A percentile compares a stretch with the other conserved stretches of the same genome.
Conservation (phyloP, 805 yeast genomes). For the Sungouiella thailandica region DNA sequence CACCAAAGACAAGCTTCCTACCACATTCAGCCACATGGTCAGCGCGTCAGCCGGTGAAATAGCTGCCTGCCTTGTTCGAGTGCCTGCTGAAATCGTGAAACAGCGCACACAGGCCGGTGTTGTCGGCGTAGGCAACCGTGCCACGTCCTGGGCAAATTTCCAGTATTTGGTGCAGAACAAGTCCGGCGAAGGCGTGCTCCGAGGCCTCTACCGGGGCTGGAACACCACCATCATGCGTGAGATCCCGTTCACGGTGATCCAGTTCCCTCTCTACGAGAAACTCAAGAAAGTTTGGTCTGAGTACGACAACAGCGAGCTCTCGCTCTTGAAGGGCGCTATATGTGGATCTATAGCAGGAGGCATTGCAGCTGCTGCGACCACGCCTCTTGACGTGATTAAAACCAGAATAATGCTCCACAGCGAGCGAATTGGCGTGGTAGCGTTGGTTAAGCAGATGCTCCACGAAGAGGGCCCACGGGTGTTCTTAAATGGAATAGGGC, state of each 20-base stretch:
- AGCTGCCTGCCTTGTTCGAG: slow-evolving; percentile 90
- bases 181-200: slow-evolving; percentile 71
- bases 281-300: slow-evolving; percentile 59
- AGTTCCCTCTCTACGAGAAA: slow-evolving; percentile 88
- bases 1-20: slow-evolving; percentile 27
- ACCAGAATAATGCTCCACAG: slow-evolving; percentile 80
- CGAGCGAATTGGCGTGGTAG: slow-evolving; percentile 39
- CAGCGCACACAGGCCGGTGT: slow-evolving; percentile 76
- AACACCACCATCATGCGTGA: slow-evolving; percentile 88
- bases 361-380: slow-evolving; percentile 73
- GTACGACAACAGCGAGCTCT: slow-evolving; percentile 35
- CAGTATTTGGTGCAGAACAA: slow-evolving; percentile 54
- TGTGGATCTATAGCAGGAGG: slow-evolving; percentile 85
- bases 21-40: slow-evolving; percentile 65
- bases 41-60: slow-evolving; percentile 88
- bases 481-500: slow-evolving; percentile 84
- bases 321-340: slow-evolving; percentile 73
- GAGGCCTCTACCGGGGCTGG: slow-evolving; percentile 92
- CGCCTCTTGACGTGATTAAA: slow-evolving; percentile 75
- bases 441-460: slow-evolving; percentile 49
- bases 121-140: slow-evolving; percentile 25
- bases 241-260: slow-evolving; percentile 93
- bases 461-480: slow-evolving; percentile 69
- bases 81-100: slow-evolving; percentile 94
- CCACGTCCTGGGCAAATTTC: slow-evolving; percentile 69